Conservation (phyloP, 345 rosid genomes). For the Excoecaria cochinchinensis region DNA sequence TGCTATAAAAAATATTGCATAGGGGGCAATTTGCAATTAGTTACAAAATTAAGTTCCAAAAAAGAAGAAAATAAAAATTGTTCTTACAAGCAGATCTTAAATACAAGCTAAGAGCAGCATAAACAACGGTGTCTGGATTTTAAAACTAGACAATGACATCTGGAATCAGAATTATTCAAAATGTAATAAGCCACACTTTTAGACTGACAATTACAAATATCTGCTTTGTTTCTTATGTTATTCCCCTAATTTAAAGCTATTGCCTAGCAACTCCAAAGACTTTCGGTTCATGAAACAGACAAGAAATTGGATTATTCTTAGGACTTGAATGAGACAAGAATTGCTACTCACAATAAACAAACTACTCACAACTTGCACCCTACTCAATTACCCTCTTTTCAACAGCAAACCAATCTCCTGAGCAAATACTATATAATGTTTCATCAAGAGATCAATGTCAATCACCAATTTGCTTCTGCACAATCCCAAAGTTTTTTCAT, state of each 20-base stretch:
- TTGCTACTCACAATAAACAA: constrained; percentile 26
- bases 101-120: not conserved
- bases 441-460: not conserved
- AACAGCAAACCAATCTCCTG: constrained; percentile 29
- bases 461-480: not conserved
- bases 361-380: constrained; percentile 35
- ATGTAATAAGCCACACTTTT: constrained; percentile 30
- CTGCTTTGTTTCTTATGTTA: constrained; percentile 26
- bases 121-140: not conserved
- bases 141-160: not conserved
- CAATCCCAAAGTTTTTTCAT: constrained; percentile 38
- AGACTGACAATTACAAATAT: constrained; percentile 37
- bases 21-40: too few relatives aligned
- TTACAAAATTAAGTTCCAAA: too few relatives aligned
- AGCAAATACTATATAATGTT: constrained; percentile 26
- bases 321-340: constrained; percentile 33
- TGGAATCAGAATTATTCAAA: constrained; percentile 27
- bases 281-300: constrained; percentile 31
- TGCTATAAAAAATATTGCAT: too few relatives aligned
- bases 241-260: constrained; percentile 31
- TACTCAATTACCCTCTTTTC: constrained; percentile 33
- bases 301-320: constrained; percentile 42
- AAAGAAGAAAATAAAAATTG: too few relatives aligned
- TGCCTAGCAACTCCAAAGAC: constrained; percentile 23
- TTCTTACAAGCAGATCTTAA: not conserved